phyloP scores from a whole-genome alignment of 2,329 filamentous ascomycete species.

The Paraphoma chrysanthemicola region DNA sequence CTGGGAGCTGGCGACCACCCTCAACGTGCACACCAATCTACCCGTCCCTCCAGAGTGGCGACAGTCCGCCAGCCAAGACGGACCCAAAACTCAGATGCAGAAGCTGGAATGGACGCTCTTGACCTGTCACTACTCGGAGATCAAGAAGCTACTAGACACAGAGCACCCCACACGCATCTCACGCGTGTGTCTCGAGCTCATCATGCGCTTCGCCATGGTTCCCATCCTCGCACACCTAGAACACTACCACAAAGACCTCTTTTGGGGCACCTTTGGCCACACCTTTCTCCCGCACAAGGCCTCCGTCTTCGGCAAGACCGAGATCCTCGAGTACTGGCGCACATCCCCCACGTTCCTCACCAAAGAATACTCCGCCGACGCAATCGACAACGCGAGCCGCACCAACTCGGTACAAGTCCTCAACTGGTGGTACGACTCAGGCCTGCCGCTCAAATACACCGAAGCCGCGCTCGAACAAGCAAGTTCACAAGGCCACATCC shows the following conservation, averaged over 20 bases:
- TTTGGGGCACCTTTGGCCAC: slow-evolving; percentile 83
- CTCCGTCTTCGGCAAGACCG: slow-evolving; percentile 83
- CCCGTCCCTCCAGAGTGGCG: slow-evolving; percentile 77
- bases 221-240: slow-evolving; percentile 78
- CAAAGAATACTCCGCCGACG: slow-evolving; percentile 85
- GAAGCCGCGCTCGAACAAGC: slow-evolving; percentile 88
- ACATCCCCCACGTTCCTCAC: slow-evolving; percentile 81
- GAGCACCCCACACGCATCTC: slow-evolving; percentile 79
- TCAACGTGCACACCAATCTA: slow-evolving; percentile 81
- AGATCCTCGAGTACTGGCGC: slow-evolving; percentile 91
- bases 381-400: slow-evolving; percentile 85
- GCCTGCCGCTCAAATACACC: slow-evolving; percentile 81
- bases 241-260: slow-evolving; percentile 73
- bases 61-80: slow-evolving; percentile 66
- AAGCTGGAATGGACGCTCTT: slow-evolving; percentile 87
- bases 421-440: slow-evolving; percentile 89
- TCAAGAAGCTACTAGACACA: slow-evolving; percentile 75
- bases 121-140: slow-evolving; percentile 70
- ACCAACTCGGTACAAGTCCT: slow-evolving; percentile 85
- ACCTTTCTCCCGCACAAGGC: slow-evolving; percentile 87
- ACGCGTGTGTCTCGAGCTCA: slow-evolving; percentile 81
- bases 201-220: slow-evolving; percentile 88
- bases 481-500: slow-evolving; percentile 81
- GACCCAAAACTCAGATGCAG: slow-evolving; percentile 74
- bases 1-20: slow-evolving; percentile 85